Conservation (phyloP, 1,284 basidiomycete species). For the Ganoderma resinaceum region DNA sequence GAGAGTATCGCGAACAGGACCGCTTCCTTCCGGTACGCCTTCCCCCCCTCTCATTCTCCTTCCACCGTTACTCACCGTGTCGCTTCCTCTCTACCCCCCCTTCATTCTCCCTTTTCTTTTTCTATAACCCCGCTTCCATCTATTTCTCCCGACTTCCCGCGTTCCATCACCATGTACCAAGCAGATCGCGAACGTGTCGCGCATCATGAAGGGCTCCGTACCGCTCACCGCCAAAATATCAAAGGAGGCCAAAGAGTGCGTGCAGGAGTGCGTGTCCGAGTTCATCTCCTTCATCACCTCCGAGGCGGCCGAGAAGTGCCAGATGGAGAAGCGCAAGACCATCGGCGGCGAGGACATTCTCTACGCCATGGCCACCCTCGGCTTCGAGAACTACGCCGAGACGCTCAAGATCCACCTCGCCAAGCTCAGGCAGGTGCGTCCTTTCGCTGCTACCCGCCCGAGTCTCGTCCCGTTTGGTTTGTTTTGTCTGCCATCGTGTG, state of each 20-base stretch:
- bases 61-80: not conserved
- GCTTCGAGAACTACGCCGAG: conserved; percentile 96
- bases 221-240: conserved; percentile 95
- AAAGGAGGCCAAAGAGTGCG: conserved; percentile 96
- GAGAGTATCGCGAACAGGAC: conserved; percentile 92
- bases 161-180: not conserved
- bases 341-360: conserved; percentile 93
- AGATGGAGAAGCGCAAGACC: conserved; percentile 86
- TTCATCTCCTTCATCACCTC: conserved; percentile 96
- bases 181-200: conserved; percentile 93
- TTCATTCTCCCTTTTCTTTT: too few relatives aligned
- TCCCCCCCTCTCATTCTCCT: not conserved
- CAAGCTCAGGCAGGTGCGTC: conserved; percentile 84
- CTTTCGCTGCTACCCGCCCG: too few relatives aligned
- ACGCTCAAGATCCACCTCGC: conserved; percentile 89
- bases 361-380: conserved; percentile 87
- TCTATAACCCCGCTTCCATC: too few relatives aligned
- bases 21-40: conserved; percentile 85
- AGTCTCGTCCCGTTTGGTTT: too few relatives aligned
- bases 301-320: conserved; percentile 89
- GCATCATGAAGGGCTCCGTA: conserved; percentile 93
- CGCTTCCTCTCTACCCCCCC: not conserved
- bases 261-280: conserved; percentile 96
- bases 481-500: not conserved
- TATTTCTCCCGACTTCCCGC: not conserved